Evolutionary conservation across 2,329 filamentous ascomycete species (phyloP).

Genomic region (Chaetomium strumarium): DNA sequence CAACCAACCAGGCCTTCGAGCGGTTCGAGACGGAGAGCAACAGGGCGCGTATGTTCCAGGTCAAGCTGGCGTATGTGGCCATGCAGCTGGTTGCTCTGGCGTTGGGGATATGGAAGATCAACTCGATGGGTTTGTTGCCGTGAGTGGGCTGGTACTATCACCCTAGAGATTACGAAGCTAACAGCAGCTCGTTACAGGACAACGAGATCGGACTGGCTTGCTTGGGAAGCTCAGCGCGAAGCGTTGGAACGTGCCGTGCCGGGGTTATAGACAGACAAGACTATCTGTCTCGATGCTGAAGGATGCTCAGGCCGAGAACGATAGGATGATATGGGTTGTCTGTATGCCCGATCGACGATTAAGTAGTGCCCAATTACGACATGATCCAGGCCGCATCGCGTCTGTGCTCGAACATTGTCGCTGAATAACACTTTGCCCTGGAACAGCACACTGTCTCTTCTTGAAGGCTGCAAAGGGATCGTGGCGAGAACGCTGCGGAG

Average conservation of each 20-base stretch:
- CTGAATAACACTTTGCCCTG: too few relatives aligned
- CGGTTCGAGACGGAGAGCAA: constrained; percentile 83
- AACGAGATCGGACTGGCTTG: constrained; percentile 93
- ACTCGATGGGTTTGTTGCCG: constrained; percentile 91
- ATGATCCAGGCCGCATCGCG: too few relatives aligned
- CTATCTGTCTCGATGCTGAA: too few relatives aligned
- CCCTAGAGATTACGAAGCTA: constrained; percentile 22
- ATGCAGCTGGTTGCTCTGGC: constrained; percentile 81
- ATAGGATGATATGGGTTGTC: too few relatives aligned
- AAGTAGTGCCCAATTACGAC: too few relatives aligned
- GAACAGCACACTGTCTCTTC: too few relatives aligned
- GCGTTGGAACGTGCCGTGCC: constrained; percentile 61
- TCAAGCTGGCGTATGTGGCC: constrained; percentile 80
- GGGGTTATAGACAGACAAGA: constrained; percentile 40
- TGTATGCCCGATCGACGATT: too few relatives aligned
- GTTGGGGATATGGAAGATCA: constrained; percentile 92
- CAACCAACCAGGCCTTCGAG: constrained; percentile 81
- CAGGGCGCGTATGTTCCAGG: constrained; percentile 64
- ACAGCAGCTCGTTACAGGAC: constrained; percentile 51
- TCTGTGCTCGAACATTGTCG: too few relatives aligned
- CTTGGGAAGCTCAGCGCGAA: constrained; percentile 78
- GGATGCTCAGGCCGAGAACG: too few relatives aligned
- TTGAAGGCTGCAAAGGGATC: too few relatives aligned
- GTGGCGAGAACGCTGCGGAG: too few relatives aligned
- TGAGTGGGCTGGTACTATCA: constrained; percentile 43